Base-by-base conservation (phyloP, 768 basidiomycete genomes). In the Trametes maxima region DNA sequence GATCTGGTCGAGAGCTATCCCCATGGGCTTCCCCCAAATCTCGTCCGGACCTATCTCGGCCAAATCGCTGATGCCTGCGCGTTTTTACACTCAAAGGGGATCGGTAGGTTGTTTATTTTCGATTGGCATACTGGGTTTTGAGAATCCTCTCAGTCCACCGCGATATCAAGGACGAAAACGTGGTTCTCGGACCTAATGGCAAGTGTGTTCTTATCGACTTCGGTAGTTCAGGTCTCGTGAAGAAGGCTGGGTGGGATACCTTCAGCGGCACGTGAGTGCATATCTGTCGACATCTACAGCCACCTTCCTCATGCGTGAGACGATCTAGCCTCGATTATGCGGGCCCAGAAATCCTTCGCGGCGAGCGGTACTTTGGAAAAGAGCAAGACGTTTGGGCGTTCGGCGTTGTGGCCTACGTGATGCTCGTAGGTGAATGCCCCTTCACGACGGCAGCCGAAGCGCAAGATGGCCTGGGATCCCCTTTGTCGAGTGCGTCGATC, bases 351-450 rank as follows among this genome's bases (percentile, higher is more conserved):
- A 98, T 99, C 58, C 76, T 99, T 33, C 87, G 94, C 17, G 96
- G 96, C 3, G 94, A 97, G 72, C 85, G 92, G 51, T 99, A 99
- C 73, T 83, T 90, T 65, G 97, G 96, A 37, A 95, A 95, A 70
- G 94, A 96, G 72, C 95, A 98, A 74, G 96, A 99, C 67, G 91
- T 98, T 2, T 99, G 96, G 95, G 96, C 96, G 0, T 92, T 96
- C 62, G 96, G 96, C 14, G 95, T 98, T 22, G 94, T 99, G 21
- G 94, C 89, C 13, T 99, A 95, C 73, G 96, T 99, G 57, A 84
- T 99, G 63, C 82, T 98, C 17, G 84, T 89, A 21, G 93, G 94
- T 6, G 94, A 96, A 77, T 95, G 94, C 69, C 93, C 93, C 1
- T 95, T 95, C 77, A 85, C 88, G 76, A 93, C 90, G 17, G 89